Conservation (phyloP, 495 filamentous ascomycete species). For the Penicillium angulare region DNA sequence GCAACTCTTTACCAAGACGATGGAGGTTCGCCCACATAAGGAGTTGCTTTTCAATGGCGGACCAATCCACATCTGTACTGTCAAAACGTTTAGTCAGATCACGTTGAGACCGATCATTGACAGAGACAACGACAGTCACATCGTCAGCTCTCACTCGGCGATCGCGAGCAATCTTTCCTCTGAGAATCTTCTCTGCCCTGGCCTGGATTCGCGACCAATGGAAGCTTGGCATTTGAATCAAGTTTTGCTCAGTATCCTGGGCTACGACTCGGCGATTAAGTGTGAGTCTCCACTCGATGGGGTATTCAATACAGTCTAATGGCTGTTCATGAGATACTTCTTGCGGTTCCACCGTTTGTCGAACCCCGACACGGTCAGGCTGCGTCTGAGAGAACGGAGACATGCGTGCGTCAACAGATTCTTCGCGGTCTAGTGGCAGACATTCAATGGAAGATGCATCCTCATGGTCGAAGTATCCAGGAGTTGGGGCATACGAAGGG, state of each 20-base stretch:
- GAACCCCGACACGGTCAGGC: too few species aligned
- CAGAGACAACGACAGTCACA: slow-evolving; percentile 14
- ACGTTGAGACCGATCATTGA: slow-evolving; percentile 22
- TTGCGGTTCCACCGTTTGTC: too few species aligned
- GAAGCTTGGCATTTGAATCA: background rate
- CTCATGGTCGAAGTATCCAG: too few species aligned
- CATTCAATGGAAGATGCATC: too few species aligned
- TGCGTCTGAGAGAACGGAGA: too few species aligned
- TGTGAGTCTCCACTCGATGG: background rate
- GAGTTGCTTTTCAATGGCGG: slow-evolving; percentile 22
- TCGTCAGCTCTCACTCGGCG: slow-evolving; percentile 16
- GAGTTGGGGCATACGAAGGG: too few species aligned
- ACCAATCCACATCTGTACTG: slow-evolving; percentile 16
- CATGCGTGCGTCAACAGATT: too few species aligned
- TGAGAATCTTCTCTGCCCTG: background rate
- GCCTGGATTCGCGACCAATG: slow-evolving; percentile 1
- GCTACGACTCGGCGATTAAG: background rate
- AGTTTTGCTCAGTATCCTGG: background rate
- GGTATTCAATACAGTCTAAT: background rate
- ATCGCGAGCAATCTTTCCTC: background rate
- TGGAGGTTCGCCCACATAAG: slow-evolving; percentile 8
- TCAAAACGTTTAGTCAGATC: slow-evolving; percentile 23
- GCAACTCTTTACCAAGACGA: slow-evolving; percentile 9
- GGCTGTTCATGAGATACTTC: too few species aligned
- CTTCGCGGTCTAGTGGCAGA: too few species aligned